phyloP scores from a whole-genome alignment of 345 rosid genomes.

The Salix koriyanagi region DNA sequence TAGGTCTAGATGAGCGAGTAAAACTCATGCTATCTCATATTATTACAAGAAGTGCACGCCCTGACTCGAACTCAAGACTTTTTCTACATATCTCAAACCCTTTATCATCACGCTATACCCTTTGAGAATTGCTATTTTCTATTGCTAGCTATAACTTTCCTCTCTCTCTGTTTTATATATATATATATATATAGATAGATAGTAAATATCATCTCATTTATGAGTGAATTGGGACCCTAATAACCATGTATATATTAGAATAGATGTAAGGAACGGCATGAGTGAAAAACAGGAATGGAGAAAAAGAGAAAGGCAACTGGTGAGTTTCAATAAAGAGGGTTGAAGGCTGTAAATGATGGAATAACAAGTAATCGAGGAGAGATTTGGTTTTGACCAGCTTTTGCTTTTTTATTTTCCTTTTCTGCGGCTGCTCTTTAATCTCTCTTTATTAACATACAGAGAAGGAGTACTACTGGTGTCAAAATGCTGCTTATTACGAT shows the following conservation, averaged over 20 bases:
- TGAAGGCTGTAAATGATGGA: constrained; percentile 34
- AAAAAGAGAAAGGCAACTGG: constrained; percentile 39
- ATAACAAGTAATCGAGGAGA: constrained; percentile 42
- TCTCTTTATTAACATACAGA: neutral
- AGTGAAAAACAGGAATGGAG: constrained; percentile 12
- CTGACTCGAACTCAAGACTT: accelerated
- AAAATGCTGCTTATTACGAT: neutral
- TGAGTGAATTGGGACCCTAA: too few species aligned
- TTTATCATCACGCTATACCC: too few species aligned
- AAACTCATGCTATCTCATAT: accelerated
- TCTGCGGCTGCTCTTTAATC: constrained; percentile 29
- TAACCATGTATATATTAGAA: too few species aligned
- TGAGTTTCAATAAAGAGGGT: constrained; percentile 49
- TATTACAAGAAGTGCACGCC: too few species aligned
- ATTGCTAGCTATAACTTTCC: too few species aligned
- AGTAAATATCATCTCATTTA: too few species aligned
- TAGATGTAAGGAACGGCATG: neutral
- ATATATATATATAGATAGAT: too few species aligned
- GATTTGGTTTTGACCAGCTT: constrained; percentile 54
- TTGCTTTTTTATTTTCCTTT: constrained; percentile 22
- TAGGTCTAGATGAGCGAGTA: accelerated
- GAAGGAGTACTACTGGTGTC: neutral
- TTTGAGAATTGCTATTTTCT: too few species aligned
- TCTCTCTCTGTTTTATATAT: too few species aligned
- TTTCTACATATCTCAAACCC: accelerated